Base-by-base conservation (phyloP, 2,329 filamentous ascomycete species). In the Chaetomium sp. region DNA sequence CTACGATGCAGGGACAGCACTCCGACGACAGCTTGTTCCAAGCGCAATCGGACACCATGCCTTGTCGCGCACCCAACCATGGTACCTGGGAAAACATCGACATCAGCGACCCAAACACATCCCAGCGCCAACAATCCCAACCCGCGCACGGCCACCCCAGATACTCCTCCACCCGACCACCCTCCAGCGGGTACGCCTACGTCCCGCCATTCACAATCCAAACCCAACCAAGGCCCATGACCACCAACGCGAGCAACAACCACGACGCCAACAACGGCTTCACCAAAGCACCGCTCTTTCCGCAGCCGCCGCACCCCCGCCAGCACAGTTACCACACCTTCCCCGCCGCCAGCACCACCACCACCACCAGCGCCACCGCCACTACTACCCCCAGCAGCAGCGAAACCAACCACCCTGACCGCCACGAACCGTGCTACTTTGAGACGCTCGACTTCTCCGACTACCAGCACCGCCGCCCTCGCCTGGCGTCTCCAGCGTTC, bases 381-480 rank as follows among this genome's bases (percentile, higher is more conserved):
- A 9, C 8, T n/a, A 45, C 13, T 27, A 8, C 16, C 12, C n/a
- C 2, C 16, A 25, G 8, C 31, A 12, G 16, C 53, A 8, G 3
- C 7, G 31, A 38, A 42, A 12, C 33, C 7, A 3, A 3, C 45
- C 19, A 8, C 23, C 23, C 25, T 12, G 21, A 23, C 9, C 7
- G 16, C 25, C 27, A n/a, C 12, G 27, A 19, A 1, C 50, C 12
- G 7, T 33, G 56, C 42, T 58, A 58, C 56, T 58, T 49, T 19
- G 56, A 58, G 9, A 58, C 56, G 2, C 56, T 58, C 38, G 56
- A 58, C 56, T 47, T 58, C 38, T 58, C 56, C n/a, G 56, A 58
- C 56, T 58, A 58, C 19, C 25, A 33, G 25, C 25, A 38, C 31
- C 38, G 19, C 16, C 38, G 6, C 35, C 35, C 35, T 16, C 12